Evolutionary conservation across 768 basidiomycete genomes (phyloP).

Genomic region (Ramaria sp.): DNA sequence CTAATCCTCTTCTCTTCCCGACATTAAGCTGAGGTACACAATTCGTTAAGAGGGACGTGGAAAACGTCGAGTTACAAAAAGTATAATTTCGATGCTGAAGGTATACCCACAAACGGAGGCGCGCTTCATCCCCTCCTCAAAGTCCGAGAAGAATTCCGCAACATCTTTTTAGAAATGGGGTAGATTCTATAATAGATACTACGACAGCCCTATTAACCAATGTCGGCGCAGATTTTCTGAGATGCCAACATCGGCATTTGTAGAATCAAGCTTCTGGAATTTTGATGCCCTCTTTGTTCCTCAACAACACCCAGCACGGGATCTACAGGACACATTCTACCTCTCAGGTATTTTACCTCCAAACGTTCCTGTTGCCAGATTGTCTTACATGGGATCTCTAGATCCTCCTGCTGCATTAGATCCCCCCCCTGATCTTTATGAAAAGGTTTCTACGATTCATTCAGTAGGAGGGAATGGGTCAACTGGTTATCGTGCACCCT

Average conservation of each 20-base stretch:
- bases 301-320: conserved; percentile 97
- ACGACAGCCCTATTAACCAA: neutral
- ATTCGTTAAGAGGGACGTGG: conserved; percentile 70
- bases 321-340: conserved; percentile 98
- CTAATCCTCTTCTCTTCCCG: neutral
- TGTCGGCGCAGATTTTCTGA: conserved; percentile 69
- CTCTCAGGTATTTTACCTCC: conserved; percentile 55
- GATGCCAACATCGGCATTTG: conserved; percentile 94
- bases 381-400: conserved; percentile 18
- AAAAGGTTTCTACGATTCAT: conserved; percentile 74
- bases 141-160: conserved; percentile 94
- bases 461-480: conserved; percentile 85
- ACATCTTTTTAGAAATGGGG: conserved; percentile 99
- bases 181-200: conserved; percentile 25
- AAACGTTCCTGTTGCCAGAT: conserved; percentile 2
- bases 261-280: conserved; percentile 99
- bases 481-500: conserved; percentile 93
- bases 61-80: conserved; percentile 91
- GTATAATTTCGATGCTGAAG: conserved; percentile 98
- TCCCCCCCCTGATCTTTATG: conserved; percentile 77
- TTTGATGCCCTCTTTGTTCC: conserved; percentile 98
- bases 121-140: conserved; percentile 94
- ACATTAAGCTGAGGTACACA: neutral
- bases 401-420: conserved; percentile 71
- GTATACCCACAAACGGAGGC: conserved; percentile 79